Conservation (phyloP, 495 filamentous ascomycete species). For the Recurvomyces mirabilis region DNA sequence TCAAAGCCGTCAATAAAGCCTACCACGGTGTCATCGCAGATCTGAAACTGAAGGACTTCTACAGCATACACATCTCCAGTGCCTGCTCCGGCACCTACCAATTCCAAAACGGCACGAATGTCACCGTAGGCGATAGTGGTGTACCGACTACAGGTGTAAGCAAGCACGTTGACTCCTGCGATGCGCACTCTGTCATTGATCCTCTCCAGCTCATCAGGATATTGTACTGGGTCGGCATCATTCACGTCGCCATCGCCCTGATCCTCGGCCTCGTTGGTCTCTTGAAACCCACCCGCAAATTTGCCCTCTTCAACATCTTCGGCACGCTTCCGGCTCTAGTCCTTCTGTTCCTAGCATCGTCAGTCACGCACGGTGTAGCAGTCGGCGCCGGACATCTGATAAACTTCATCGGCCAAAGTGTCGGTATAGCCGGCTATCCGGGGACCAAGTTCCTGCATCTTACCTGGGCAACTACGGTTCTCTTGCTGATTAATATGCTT, state of each 20-base stretch:
- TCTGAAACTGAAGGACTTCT: conserved; percentile 55
- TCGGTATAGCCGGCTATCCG: conserved; percentile 41
- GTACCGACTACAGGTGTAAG: conserved; percentile 12
- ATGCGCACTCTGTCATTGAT: conserved; percentile 48
- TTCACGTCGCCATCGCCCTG: conserved; percentile 44
- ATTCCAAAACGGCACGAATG: conserved; percentile 32
- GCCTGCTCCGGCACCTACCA: conserved; percentile 53
- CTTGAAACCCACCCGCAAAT: conserved; percentile 26
- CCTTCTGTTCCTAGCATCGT: conserved; percentile 47
- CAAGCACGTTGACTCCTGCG: conserved; percentile 51
- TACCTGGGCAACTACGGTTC: conserved; percentile 47
- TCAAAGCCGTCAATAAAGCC: conserved; percentile 32
- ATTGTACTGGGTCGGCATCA: conserved; percentile 53
- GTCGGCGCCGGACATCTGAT: conserved; percentile 46
- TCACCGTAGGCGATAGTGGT: conserved; percentile 29
- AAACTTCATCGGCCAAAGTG: conserved; percentile 45
- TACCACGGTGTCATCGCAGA: conserved; percentile 37
- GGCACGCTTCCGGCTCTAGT: conserved; percentile 35
- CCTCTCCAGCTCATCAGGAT: conserved; percentile 47
- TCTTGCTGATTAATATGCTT: conserved; percentile 38
- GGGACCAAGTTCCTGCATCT: conserved; percentile 47
- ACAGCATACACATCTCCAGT: conserved; percentile 57
- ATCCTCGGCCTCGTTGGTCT: conserved; percentile 35
- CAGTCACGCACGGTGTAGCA: conserved; percentile 49
- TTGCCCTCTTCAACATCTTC: conserved; percentile 34